phyloP scores from a whole-genome alignment of 2,329 filamentous ascomycete genomes.

The Periconia sp. region DNA sequence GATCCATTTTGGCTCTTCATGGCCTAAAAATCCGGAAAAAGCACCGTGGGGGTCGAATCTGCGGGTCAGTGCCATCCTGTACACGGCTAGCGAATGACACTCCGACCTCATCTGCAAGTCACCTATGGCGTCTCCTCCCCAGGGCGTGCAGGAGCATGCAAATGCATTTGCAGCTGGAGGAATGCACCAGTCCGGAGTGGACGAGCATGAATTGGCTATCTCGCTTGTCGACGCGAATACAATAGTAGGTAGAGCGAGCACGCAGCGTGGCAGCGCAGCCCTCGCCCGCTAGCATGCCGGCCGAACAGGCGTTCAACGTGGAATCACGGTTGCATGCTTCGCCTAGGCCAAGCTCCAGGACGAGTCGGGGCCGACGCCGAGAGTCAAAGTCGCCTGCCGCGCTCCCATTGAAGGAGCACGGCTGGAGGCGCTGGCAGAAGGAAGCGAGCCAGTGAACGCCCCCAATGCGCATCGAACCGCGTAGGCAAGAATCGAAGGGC shows the following conservation, averaged over 20 bases:
- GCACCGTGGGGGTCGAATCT: conserved; percentile 35
- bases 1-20: conserved; percentile 23
- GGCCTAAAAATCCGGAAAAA: conserved; percentile 17
- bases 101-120: conserved; percentile 32
- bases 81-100: conserved; percentile 15
- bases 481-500: no score
- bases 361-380: conserved; percentile 2
- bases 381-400: conserved; percentile 24
- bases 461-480: conserved; percentile 16
- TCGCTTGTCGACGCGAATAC: conserved; percentile 26
- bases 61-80: conserved; percentile 18
- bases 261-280: conserved; percentile 17
- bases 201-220: conserved; percentile 31
- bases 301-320: conserved; percentile 35
- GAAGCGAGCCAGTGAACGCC: conserved; percentile 28
- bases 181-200: conserved; percentile 16
- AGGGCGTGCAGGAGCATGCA: conserved; percentile 21
- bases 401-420: conserved; percentile 24
- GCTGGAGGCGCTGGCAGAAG: conserved; percentile 26
- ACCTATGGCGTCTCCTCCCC: conserved; percentile 30
- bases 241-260: conserved; percentile 7
- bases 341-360: conserved; percentile 22
- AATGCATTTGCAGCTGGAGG: conserved; percentile 24
- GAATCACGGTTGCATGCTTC: conserved; percentile 32
- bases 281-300: conserved; percentile 16